Conservation (phyloP, 2,329 filamentous ascomycete genomes). For the Diplodia corticola region DNA sequence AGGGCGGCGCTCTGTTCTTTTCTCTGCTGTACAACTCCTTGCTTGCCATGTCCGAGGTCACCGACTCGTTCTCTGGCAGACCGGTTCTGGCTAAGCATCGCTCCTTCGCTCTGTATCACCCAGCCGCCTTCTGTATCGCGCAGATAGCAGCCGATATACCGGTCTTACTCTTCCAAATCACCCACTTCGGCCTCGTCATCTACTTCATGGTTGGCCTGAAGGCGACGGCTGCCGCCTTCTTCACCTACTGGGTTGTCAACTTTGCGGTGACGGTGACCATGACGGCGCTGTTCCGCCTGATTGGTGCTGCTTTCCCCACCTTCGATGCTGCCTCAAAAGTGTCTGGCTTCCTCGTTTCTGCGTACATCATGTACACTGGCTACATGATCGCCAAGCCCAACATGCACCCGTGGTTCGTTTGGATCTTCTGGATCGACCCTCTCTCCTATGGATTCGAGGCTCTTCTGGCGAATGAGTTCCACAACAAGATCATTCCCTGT, state of each 20-base stretch:
- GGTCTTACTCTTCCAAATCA: conserved; percentile 59
- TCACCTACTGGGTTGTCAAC: conserved; percentile 74
- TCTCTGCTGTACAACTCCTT: conserved; percentile 63
- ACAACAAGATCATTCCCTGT: conserved; percentile 47
- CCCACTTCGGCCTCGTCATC: conserved; percentile 60
- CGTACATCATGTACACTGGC: conserved; percentile 63
- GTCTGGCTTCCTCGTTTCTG: conserved; percentile 55
- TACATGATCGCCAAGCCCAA: conserved; percentile 54
- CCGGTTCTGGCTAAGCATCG: conserved; percentile 87
- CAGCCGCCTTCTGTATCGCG: conserved; percentile 72
- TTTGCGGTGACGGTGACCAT: conserved; percentile 70
- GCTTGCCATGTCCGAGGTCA: conserved; percentile 66
- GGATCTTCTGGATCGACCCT: conserved; percentile 54
- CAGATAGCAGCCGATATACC: conserved; percentile 63
- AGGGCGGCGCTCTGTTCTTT: conserved; percentile 65
- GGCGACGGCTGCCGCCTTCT: conserved; percentile 71
- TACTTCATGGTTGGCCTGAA: conserved; percentile 85
- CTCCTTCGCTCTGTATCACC: conserved; percentile 85
- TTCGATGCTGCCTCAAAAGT: conserved; percentile 57
- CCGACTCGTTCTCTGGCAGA: conserved; percentile 56
- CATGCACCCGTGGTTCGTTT: conserved; percentile 57
- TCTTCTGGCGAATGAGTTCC: conserved; percentile 24
- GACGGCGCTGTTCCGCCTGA: conserved; percentile 79
- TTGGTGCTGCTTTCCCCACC: conserved; percentile 68
- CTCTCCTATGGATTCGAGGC: conserved; percentile 24